phyloP scores from a whole-genome alignment of 495 filamentous ascomycete genomes.

The Bacidia gigantensis region DNA sequence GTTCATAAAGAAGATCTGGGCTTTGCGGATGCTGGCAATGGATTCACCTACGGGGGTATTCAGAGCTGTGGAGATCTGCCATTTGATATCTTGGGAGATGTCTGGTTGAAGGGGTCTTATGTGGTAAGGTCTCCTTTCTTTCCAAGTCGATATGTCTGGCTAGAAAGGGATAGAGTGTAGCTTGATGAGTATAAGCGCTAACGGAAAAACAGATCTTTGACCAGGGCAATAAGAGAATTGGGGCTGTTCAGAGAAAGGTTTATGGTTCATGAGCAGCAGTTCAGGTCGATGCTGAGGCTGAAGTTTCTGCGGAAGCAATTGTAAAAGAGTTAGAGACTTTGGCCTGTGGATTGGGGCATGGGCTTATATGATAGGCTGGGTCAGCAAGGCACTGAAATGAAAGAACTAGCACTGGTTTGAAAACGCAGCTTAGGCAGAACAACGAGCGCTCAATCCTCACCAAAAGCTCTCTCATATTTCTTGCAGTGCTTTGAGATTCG shows the following conservation, averaged over 20 bases:
- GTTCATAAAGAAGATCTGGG: conserved; percentile 61
- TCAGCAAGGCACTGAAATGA: too few relatives aligned
- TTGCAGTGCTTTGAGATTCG: too few relatives aligned
- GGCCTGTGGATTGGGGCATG: too few relatives aligned
- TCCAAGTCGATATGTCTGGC: background rate
- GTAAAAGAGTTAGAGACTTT: too few relatives aligned
- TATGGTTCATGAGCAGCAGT: background rate
- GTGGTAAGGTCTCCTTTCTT: conserved; percentile 36
- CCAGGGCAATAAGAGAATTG: conserved; percentile 56
- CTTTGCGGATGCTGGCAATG: conserved; percentile 46
- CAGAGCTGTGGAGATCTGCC: conserved; percentile 52
- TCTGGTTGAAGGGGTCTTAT: conserved; percentile 64
- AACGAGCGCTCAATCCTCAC: too few relatives aligned
- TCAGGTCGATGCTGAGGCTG: too few relatives aligned
- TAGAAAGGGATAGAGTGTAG: background rate
- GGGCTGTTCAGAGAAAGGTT: conserved; percentile 34
- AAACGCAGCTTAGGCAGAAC: too few relatives aligned
- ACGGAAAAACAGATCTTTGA: conserved; percentile 52
- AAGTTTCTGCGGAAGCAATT: too few relatives aligned
- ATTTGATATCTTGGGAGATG: conserved; percentile 64
- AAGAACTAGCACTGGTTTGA: too few relatives aligned
- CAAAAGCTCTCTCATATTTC: too few relatives aligned
- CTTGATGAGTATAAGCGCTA: background rate
- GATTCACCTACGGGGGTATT: conserved; percentile 58
- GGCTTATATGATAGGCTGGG: too few relatives aligned